These are phyloP conservation scores for Mycosphaerella sp. DNA, from an alignment of 2,329 filamentous ascomycete genomes.

Conservation along the genomic window DNA sequence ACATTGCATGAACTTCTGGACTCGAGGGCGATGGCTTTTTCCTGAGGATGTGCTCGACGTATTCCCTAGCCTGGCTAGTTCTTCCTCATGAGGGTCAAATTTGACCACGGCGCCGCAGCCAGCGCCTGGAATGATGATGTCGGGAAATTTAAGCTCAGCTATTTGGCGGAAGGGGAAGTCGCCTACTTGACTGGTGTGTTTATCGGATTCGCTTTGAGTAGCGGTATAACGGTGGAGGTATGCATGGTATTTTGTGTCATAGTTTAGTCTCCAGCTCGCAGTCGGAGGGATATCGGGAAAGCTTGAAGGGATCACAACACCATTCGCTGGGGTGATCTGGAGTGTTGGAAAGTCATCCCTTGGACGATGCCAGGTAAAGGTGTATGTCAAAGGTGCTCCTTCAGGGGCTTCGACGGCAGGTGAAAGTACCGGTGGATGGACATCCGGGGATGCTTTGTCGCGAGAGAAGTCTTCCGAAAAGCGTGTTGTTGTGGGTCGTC, in stretches of 20 bases:
- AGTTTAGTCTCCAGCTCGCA: conserved; percentile 12
- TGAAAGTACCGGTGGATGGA: neutral
- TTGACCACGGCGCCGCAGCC: conserved; percentile 7
- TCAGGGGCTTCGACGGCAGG: neutral
- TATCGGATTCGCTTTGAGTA: neutral
- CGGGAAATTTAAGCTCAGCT: conserved; percentile 9
- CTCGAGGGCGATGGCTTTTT: neutral
- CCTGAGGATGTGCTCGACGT: too few species aligned
- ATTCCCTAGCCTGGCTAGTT: conserved; percentile 9
- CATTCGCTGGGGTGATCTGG: conserved; percentile 1
- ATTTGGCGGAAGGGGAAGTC: conserved; percentile 14
- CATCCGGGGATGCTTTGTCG: neutral
- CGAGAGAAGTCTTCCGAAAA: conserved; percentile 8
- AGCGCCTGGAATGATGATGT: conserved; percentile 9
- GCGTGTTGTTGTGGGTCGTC: conserved; percentile 2
- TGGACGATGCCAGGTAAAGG: conserved; percentile 8
- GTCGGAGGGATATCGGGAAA: conserved; percentile 8
- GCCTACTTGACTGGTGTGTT: neutral
- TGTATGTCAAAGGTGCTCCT: conserved; percentile 5
- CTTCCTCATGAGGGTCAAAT: conserved; percentile 15
- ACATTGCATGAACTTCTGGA: conserved; percentile 14
- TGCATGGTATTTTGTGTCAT: conserved; percentile 12
- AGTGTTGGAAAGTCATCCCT: conserved; percentile 10
- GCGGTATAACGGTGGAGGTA: conserved; percentile 7
- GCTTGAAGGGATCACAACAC: conserved; percentile 1